Evolutionary conservation across 2,329 filamentous ascomycete species (phyloP).

Genomic region (Ophiosphaerella narmari): DNA sequence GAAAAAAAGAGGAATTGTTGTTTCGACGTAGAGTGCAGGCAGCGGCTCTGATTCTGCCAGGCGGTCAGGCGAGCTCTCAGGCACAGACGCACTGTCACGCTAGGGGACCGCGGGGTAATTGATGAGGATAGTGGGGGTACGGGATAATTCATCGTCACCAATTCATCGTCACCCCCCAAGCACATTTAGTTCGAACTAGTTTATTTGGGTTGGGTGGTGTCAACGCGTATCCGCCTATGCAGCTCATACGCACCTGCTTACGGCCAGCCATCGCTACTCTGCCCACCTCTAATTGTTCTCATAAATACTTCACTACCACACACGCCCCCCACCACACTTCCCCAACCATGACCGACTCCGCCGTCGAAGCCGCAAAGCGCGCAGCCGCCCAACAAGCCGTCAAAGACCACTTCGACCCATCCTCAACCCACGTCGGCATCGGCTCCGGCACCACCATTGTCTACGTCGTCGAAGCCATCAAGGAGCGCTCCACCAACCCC

Average conservation of each 20-base stretch:
- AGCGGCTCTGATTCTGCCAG: slow-evolving; percentile 18
- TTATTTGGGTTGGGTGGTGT: no score
- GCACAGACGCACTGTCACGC: slow-evolving; percentile 15
- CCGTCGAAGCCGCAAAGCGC: slow-evolving; percentile 73
- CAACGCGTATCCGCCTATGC: slow-evolving; percentile 18
- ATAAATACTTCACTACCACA: slow-evolving; percentile 12
- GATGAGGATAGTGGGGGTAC: slow-evolving; percentile 7
- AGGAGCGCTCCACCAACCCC: slow-evolving; percentile 43
- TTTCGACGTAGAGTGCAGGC: slow-evolving; percentile 7
- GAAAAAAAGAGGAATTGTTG: slow-evolving; percentile 4
- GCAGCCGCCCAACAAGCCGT: slow-evolving; percentile 76
- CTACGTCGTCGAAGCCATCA: slow-evolving; percentile 83
- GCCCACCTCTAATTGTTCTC: background rate
- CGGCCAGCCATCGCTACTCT: slow-evolving; percentile 26
- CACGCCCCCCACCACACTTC: slow-evolving; percentile 1
- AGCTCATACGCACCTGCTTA: slow-evolving; percentile 6
- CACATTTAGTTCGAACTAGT: slow-evolving; percentile 3
- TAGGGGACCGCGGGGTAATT: slow-evolving; percentile 19
- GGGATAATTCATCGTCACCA: slow-evolving; percentile 4
- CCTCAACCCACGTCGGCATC: slow-evolving; percentile 72
- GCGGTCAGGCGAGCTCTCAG: slow-evolving; percentile 12
- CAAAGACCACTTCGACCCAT: slow-evolving; percentile 67
- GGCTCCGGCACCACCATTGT: slow-evolving; percentile 82
- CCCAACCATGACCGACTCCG: slow-evolving; percentile 38
- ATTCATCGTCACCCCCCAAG: background rate